phyloP scores from a whole-genome alignment of 2,329 filamentous ascomycete species.

The Neurospora sp. region DNA sequence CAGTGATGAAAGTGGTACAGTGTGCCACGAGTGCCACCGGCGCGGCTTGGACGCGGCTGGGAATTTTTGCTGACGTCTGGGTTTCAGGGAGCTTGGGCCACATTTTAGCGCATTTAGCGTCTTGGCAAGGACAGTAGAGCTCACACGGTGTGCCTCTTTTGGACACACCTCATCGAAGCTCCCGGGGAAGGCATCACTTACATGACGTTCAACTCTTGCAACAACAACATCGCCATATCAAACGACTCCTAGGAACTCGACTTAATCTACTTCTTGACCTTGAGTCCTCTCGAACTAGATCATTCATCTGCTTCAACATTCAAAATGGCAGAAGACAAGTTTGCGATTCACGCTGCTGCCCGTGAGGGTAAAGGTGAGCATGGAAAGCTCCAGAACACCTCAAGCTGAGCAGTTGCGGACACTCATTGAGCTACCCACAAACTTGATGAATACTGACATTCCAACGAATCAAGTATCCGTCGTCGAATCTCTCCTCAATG shows the following conservation, averaged over 20 bases:
- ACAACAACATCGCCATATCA: neutral
- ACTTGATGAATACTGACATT: slow-evolving; percentile 3
- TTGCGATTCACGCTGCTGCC: slow-evolving; percentile 77
- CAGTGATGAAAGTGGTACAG: neutral
- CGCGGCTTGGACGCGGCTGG: neutral
- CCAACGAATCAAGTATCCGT: slow-evolving; percentile 41
- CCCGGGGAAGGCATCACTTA: slow-evolving; percentile 21
- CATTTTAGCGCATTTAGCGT: neutral
- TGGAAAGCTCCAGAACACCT: neutral
- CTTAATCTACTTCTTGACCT: too few species aligned
- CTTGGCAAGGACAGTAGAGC: neutral
- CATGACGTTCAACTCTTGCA: slow-evolving; percentile 14
- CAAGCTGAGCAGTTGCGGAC: neutral
- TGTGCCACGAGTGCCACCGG: neutral
- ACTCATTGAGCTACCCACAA: neutral
- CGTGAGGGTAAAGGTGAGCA: slow-evolving; percentile 69
- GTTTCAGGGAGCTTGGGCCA: slow-evolving; percentile 10
- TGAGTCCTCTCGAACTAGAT: too few species aligned
- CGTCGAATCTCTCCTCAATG: slow-evolving; percentile 67
- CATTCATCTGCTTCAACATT: neutral
- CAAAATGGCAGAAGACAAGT: slow-evolving; percentile 42
- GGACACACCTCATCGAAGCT: slow-evolving; percentile 7
- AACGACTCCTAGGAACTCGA: neutral
- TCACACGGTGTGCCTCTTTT: slow-evolving; percentile 10
- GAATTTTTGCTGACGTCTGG: neutral